Conservation (phyloP, 2,329 filamentous ascomycete species). For the Aspergillus quadricinctus region DNA sequence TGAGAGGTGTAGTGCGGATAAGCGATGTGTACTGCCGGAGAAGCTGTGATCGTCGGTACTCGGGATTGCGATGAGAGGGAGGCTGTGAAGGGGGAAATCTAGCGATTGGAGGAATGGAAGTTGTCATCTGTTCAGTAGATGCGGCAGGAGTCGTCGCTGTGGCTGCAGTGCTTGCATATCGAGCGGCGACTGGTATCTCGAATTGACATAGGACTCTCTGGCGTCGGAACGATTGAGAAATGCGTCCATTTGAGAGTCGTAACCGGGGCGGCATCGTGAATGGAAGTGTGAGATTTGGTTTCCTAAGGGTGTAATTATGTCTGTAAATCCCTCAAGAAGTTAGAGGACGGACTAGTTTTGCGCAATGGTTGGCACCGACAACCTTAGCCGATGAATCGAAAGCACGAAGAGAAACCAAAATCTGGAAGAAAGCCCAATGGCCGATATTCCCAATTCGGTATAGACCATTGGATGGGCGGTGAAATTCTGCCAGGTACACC, state of each 20-base stretch:
- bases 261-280: constrained; percentile 52
- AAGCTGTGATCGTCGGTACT: constrained; percentile 86
- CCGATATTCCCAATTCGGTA: constrained; percentile 11
- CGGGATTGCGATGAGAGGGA: constrained; percentile 78
- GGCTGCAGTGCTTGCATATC: constrained; percentile 43
- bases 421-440: constrained; percentile 14
- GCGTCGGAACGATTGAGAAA: constrained; percentile 33
- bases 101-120: constrained; percentile 42
- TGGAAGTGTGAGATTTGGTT: not conserved
- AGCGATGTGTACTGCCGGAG: constrained; percentile 82
- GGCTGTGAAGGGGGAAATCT: constrained; percentile 66
- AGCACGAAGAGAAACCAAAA: constrained; percentile 9
- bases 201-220: constrained; percentile 34
- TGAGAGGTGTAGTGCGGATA: constrained; percentile 76
- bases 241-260: constrained; percentile 36
- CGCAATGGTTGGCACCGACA: not conserved
- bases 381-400: not conserved
- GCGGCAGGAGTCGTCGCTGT: constrained; percentile 50
- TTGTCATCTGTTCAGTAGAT: constrained; percentile 47
- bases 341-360: not conserved
- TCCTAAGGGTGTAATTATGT: not conserved
- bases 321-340: not conserved
- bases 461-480: constrained; percentile 17
- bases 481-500: constrained; percentile 16
- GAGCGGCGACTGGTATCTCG: constrained; percentile 36